phyloP scores from a whole-genome alignment of 2,329 filamentous ascomycete species.

The Pezicula neosporulosa region DNA sequence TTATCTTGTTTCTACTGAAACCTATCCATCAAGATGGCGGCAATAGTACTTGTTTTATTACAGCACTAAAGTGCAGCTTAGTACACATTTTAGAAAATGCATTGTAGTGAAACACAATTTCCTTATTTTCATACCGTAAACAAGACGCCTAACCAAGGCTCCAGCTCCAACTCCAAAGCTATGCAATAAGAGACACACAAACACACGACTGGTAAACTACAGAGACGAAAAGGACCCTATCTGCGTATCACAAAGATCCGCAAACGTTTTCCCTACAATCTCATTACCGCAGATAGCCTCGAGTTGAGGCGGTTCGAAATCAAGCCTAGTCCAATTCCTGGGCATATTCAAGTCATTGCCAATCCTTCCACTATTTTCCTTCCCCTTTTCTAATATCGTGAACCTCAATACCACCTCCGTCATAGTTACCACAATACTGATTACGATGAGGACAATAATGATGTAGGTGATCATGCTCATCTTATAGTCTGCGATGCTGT shows the following conservation, averaged over 20 bases:
- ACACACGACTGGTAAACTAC: not conserved
- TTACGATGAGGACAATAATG: constrained; percentile 86
- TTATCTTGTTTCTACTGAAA: too few relatives aligned
- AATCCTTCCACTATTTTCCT: constrained; percentile 6
- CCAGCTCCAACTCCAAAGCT: constrained; percentile 12
- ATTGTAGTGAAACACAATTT: too few relatives aligned
- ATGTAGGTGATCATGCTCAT: constrained; percentile 99
- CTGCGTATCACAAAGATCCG: not conserved
- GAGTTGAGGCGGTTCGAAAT: constrained; percentile 24
- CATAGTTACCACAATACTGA: constrained; percentile 88
- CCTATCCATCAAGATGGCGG: too few relatives aligned
- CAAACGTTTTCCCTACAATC: constrained; percentile 18
- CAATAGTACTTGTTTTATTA: too few relatives aligned
- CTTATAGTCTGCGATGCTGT: constrained; percentile 88
- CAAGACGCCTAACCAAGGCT: too few relatives aligned
- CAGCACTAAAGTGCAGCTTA: too few relatives aligned
- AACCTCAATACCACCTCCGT: constrained; percentile 88
- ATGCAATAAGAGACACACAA: constrained; percentile 5
- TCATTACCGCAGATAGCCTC: constrained; percentile 26
- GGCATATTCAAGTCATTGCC: not conserved
- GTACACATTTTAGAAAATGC: too few relatives aligned
- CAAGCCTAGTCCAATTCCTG: constrained; percentile 22
- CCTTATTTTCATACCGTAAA: too few relatives aligned
- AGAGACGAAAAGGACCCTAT: not conserved
- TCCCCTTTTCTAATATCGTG: constrained; percentile 55